phyloP scores from a whole-genome alignment of 2,329 filamentous ascomycete species.

The Hymenotorrendiella dingleyae region DNA sequence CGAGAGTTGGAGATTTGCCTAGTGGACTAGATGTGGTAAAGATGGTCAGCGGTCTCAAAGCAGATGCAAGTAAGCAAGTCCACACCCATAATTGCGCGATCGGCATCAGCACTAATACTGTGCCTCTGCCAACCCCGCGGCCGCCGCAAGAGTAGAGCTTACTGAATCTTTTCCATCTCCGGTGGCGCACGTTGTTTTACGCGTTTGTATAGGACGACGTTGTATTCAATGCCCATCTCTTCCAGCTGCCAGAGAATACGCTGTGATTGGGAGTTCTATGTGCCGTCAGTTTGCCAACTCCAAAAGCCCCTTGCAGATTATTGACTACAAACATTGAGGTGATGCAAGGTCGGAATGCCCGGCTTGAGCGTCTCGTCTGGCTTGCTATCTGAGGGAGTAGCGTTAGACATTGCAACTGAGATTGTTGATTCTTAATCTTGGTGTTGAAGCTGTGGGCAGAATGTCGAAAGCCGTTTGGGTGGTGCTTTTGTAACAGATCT shows the following conservation, averaged over 20 bases:
- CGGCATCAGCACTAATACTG: too few relatives aligned
- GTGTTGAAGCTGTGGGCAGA: not conserved
- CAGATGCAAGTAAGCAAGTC: too few relatives aligned
- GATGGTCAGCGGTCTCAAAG: slow-evolving; percentile 67
- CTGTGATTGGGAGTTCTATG: slow-evolving; percentile 57
- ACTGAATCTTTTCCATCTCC: slow-evolving; percentile 50
- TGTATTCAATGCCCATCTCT: slow-evolving; percentile 66
- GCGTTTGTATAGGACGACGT: slow-evolving; percentile 61
- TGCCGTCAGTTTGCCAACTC: not conserved
- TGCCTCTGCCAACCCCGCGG: too few relatives aligned
- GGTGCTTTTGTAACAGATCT: too few relatives aligned
- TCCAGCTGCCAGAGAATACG: slow-evolving; percentile 64
- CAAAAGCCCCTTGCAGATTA: not conserved
- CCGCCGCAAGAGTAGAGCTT: not conserved
- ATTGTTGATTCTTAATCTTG: not conserved
- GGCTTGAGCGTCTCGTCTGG: slow-evolving; percentile 1
- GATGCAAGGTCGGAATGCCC: slow-evolving; percentile 23
- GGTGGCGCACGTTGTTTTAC: slow-evolving; percentile 59
- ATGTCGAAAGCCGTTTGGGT: not conserved
- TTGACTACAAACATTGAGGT: slow-evolving; percentile 19
- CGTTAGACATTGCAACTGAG: not conserved
- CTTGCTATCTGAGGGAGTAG: not conserved
- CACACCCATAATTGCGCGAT: too few relatives aligned
- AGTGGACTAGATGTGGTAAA: slow-evolving; percentile 48
- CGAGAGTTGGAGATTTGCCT: slow-evolving; percentile 75